Evolutionary conservation across 768 basidiomycete genomes (phyloP).

Genomic region (Rickenella mellea): DNA sequence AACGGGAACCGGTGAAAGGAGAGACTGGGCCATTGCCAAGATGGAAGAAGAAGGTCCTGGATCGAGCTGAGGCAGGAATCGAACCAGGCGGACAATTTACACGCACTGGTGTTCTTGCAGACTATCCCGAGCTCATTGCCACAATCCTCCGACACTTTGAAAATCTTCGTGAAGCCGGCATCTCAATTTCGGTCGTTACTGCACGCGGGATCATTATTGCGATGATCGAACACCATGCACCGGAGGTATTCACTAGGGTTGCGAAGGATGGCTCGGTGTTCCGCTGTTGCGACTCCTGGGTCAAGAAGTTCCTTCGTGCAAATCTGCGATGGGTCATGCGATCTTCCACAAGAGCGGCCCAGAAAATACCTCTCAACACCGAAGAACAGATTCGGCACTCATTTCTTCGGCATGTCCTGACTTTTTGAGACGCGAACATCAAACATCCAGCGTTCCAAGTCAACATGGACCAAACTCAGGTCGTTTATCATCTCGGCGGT

Average conservation of each 20-base stretch:
- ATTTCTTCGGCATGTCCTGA: conserved; percentile 15
- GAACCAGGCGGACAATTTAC: too few relatives aligned
- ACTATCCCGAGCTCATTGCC: conserved; percentile 11
- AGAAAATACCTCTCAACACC: conserved; percentile 24
- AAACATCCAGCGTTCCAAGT: conserved; percentile 17
- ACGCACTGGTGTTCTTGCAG: too few relatives aligned
- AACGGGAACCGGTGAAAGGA: too few relatives aligned
- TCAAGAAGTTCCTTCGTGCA: conserved; percentile 12
- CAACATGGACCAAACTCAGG: conserved; percentile 29
- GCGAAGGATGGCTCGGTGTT: conserved; percentile 19
- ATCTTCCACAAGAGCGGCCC: conserved; percentile 21
- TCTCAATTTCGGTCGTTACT: conserved; percentile 16
- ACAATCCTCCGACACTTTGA: conserved; percentile 10
- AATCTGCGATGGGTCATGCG: conserved; percentile 19
- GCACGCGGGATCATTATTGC: conserved; percentile 22
- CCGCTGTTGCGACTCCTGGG: conserved; percentile 17
- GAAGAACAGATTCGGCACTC: conserved; percentile 11
- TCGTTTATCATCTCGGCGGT: conserved; percentile 15
- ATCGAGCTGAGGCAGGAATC: too few relatives aligned
- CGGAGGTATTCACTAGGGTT: conserved; percentile 18
- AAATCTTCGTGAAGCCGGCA: conserved; percentile 12
- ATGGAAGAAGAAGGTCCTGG: too few relatives aligned
- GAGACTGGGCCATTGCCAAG: too few relatives aligned
- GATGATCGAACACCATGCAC: conserved; percentile 11
- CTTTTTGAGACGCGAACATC: conserved; percentile 18